phyloP scores from a whole-genome alignment of 805 yeast species.

The Teunomyces funiuensis region DNA sequence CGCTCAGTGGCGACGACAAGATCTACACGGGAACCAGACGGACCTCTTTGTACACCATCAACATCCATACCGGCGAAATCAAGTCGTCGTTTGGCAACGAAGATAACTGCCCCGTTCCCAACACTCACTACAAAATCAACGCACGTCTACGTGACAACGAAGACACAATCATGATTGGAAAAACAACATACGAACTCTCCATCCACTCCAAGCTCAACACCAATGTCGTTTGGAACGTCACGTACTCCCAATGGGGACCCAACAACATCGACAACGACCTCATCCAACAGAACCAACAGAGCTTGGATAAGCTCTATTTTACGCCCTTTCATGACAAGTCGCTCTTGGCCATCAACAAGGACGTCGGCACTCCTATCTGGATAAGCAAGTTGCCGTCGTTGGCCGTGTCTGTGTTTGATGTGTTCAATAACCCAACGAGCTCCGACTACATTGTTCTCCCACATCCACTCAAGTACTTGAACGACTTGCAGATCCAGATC shows the following conservation, averaged over 20 bases:
- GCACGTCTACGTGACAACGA: conserved; percentile 20
- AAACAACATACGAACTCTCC: conserved; percentile 66
- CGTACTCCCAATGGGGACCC: conserved; percentile 89
- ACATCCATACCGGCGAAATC: conserved; percentile 73
- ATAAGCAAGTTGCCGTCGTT: conserved; percentile 68
- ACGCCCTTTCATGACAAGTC: conserved; percentile 84
- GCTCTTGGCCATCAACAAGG: conserved; percentile 69
- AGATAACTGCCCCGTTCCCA: conserved; percentile 37
- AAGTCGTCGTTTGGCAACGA: conserved; percentile 62
- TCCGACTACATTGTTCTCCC: conserved; percentile 55
- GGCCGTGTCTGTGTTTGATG: conserved; percentile 78
- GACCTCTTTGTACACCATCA: conserved; percentile 72
- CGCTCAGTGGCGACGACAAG: conserved; percentile 70
- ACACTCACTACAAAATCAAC: conserved; percentile 16
- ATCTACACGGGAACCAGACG: conserved; percentile 83
- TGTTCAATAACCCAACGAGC: conserved; percentile 38
- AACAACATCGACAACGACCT: conserved; percentile 73
- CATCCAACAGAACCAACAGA: conserved; percentile 45
- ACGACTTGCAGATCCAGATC: conserved; percentile 26
- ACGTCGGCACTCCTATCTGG: conserved; percentile 78
- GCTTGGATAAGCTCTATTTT: conserved; percentile 73
- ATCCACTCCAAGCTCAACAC: conserved; percentile 74
- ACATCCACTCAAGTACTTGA: conserved; percentile 58
- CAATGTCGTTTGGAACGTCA: conserved; percentile 71
- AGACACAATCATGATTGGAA: conserved; percentile 59